Percentiles rank a stretch among this genome's conserved stretches.
Evolutionary conservation across 2,329 filamentous ascomycete species (phyloP).

Genomic region (Alternaria sp.): DNA sequence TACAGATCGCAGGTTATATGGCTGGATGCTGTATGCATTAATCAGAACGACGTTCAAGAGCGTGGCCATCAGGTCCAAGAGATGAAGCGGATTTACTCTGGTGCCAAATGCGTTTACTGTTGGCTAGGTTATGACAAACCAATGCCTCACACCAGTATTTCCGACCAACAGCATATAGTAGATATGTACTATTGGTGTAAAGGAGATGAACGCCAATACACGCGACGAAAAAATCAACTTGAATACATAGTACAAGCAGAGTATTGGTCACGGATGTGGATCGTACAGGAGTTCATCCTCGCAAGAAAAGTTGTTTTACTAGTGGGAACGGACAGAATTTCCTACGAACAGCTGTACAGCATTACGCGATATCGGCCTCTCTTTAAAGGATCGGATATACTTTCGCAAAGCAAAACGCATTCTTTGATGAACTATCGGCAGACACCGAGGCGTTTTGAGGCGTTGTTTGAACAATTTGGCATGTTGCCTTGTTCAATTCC

Average conservation of each 20-base stretch:
- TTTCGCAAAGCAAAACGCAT: not conserved
- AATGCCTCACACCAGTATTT: not conserved
- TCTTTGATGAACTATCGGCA: not conserved
- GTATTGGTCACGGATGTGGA: not conserved
- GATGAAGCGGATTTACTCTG: not conserved
- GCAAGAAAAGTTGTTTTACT: not conserved
- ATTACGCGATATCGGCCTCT: not conserved
- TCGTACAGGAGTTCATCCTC: not conserved
- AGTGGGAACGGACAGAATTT: not conserved
- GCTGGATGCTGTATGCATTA: not conserved
- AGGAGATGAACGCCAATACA: not conserved
- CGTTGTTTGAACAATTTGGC: not conserved
- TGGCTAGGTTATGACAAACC: not conserved
- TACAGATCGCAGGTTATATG: not conserved
- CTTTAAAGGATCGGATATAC: not conserved
- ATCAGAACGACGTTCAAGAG: not conserved
- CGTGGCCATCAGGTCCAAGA: not conserved
- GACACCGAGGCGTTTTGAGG: not conserved
- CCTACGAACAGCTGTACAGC: not conserved
- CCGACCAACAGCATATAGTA: not conserved
- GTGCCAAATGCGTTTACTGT: not conserved
- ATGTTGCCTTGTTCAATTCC: not conserved
- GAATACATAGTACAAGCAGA: not conserved
- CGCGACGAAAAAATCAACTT: not conserved
- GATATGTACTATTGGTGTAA: not conserved